Evolutionary conservation across 345 rosid species (phyloP).

Genomic region (Sonneratia alba): DNA sequence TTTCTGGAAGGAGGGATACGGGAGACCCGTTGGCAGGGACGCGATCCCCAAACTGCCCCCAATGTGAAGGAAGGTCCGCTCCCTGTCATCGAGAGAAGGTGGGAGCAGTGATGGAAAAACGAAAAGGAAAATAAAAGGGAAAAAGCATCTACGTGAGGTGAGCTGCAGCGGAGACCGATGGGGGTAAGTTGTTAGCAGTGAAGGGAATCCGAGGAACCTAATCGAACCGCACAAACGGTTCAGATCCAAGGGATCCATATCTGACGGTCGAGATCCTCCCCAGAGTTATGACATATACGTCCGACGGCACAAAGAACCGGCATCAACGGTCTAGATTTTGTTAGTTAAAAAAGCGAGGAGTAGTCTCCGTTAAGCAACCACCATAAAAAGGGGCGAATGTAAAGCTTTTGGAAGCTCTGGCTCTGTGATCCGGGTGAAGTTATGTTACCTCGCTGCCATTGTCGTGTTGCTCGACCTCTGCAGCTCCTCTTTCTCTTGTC

Average conservation of each 20-base stretch:
- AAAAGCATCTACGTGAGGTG: neutral
- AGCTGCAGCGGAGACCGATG: neutral
- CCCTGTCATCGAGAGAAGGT: neutral
- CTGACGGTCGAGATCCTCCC: conserved; percentile 14
- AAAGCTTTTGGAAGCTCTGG: neutral
- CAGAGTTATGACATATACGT: neutral
- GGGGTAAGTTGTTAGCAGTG: neutral
- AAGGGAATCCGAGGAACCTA: conserved; percentile 9
- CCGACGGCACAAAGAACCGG: neutral
- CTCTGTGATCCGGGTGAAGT: neutral
- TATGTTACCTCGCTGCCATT: conserved; percentile 21
- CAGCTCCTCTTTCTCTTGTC: conserved; percentile 11
- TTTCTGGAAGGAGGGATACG: neutral
- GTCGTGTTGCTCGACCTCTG: conserved; percentile 18
- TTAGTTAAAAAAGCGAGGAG: neutral
- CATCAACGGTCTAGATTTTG: conserved; percentile 11
- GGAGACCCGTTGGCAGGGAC: too few species aligned
- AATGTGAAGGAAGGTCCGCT: neutral
- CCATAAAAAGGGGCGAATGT: neutral
- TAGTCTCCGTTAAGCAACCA: neutral
- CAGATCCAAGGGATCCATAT: conserved; percentile 15
- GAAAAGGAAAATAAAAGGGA: neutral
- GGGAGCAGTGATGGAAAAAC: neutral
- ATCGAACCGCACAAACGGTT: conserved; percentile 12
- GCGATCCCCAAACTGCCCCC: conserved; percentile 1